Conservation (phyloP, 2,329 filamentous ascomycete species). For the Colletotrichum noveboracense region DNA sequence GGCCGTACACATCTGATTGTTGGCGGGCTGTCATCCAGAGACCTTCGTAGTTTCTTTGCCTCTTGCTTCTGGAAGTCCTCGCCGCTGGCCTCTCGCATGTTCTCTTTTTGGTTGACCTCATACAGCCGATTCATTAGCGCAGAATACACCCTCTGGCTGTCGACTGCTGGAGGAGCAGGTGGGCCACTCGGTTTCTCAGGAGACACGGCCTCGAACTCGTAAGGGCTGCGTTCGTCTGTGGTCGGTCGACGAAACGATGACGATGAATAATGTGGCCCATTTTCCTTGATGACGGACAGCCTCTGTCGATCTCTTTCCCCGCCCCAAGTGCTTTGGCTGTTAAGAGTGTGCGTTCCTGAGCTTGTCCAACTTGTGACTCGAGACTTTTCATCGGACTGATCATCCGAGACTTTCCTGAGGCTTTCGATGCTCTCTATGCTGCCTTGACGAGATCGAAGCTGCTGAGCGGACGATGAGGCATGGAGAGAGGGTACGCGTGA, state of each 20-base stretch:
- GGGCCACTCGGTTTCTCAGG: neutral
- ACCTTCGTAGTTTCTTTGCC: neutral
- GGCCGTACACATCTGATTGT: conserved; percentile 36
- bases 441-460: conserved; percentile 57
- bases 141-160: conserved; percentile 66
- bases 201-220: conserved; percentile 1
- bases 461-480: conserved; percentile 47
- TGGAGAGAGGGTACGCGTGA: conserved; percentile 58
- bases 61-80: neutral
- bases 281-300: conserved; percentile 69
- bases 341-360: conserved; percentile 62
- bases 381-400: conserved; percentile 59
- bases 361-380: conserved; percentile 76
- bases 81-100: neutral
- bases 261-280: conserved; percentile 48
- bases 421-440: conserved; percentile 57
- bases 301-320: conserved; percentile 59
- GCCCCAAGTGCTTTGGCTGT: conserved; percentile 40
- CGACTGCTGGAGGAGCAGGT: conserved; percentile 38
- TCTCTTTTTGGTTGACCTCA: conserved; percentile 34
- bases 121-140: conserved; percentile 65
- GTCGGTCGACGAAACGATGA: conserved; percentile 35
- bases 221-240: conserved; percentile 26
- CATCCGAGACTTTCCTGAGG: conserved; percentile 46
- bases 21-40: neutral